These are phyloP conservation scores for Quambalaria eucalypti DNA, from an alignment of 1,284 basidiomycete species.

Conservation along the genomic window DNA sequence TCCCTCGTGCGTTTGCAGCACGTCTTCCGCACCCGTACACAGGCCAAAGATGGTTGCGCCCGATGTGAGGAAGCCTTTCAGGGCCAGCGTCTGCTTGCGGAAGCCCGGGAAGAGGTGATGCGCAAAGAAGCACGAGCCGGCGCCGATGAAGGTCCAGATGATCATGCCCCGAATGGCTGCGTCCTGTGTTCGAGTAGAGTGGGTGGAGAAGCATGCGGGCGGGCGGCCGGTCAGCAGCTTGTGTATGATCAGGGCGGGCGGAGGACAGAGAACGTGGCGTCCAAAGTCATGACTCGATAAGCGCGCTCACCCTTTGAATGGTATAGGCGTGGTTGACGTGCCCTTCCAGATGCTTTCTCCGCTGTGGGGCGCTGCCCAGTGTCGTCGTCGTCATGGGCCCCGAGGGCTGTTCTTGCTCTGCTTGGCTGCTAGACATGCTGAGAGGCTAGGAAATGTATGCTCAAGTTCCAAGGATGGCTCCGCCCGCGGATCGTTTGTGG, in stretches of 20 bases:
- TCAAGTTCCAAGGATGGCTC: too few species aligned
- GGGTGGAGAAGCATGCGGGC: background rate
- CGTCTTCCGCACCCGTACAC: slow-evolving; percentile 35
- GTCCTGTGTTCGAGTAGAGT: slow-evolving; percentile 10
- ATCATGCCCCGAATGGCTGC: slow-evolving; percentile 30
- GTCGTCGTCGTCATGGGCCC: background rate
- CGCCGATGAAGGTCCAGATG: slow-evolving; percentile 23
- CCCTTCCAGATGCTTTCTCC: slow-evolving; percentile 27
- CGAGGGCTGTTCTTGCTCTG: too few species aligned
- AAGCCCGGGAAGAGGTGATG: slow-evolving; percentile 37
- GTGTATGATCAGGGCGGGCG: background rate
- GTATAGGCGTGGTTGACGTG: slow-evolving; percentile 35
- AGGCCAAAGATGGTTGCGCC: slow-evolving; percentile 38
- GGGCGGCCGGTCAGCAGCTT: too few species aligned
- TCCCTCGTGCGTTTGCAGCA: slow-evolving; percentile 29
- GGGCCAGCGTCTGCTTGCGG: slow-evolving; percentile 30
- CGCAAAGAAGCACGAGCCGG: slow-evolving; percentile 22
- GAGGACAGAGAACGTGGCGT: background rate
- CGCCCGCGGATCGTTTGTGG: too few species aligned
- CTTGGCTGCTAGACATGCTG: too few species aligned
- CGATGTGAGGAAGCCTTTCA: slow-evolving; percentile 33
- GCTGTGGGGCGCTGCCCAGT: slow-evolving; percentile 2
- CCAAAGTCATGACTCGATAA: background rate
- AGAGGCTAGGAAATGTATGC: too few species aligned
- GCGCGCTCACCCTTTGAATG: slow-evolving; percentile 24